These are phyloP conservation scores for Candida maris DNA, from an alignment of 805 yeast genomes.

Conservation along the genomic window DNA sequence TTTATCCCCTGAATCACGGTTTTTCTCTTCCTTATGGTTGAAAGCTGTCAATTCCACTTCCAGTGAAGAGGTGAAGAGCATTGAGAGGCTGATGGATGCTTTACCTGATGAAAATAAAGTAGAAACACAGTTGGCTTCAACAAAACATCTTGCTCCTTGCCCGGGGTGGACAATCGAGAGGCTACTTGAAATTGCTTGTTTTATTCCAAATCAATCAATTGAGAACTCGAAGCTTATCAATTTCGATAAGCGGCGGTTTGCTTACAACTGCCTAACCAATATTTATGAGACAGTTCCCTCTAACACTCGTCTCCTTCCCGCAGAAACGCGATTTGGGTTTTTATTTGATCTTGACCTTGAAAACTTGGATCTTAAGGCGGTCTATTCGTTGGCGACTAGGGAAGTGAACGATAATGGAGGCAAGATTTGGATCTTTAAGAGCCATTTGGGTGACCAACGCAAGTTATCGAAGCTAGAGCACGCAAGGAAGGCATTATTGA, in stretches of 20 bases:
- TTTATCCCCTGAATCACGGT: slow-evolving; percentile 75
- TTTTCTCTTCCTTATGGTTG: slow-evolving; percentile 66
- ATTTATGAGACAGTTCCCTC: slow-evolving; percentile 42
- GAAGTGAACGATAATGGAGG: slow-evolving; percentile 40
- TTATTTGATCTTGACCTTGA: slow-evolving; percentile 45
- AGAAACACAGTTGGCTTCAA: slow-evolving; percentile 5
- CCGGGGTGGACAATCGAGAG: slow-evolving; percentile 89
- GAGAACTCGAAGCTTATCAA: slow-evolving; percentile 65
- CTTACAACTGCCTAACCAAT: slow-evolving; percentile 57
- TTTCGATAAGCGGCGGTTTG: slow-evolving; percentile 79
- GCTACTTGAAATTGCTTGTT: slow-evolving; percentile 68
- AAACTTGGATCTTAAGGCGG: slow-evolving; percentile 30
- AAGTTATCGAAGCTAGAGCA: slow-evolving; percentile 52
- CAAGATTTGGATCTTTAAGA: slow-evolving; percentile 41
- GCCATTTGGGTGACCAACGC: slow-evolving; percentile 45
- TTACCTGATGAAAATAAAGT: slow-evolving; percentile 25
- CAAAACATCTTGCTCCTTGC: slow-evolving; percentile 65
- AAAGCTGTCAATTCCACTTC: slow-evolving; percentile 40
- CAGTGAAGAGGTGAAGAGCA: slow-evolving; percentile 1
- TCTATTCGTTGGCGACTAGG: slow-evolving; percentile 40
- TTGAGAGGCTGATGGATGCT: slow-evolving; percentile 24
- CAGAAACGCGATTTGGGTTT: slow-evolving; percentile 48
- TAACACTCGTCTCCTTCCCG: slow-evolving; percentile 18
- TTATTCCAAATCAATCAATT: slow-evolving; percentile 73
- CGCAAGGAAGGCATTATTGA: slow-evolving; percentile 23